Base-by-base conservation (phyloP, 345 rosid genomes). In the Syzygium grande region DNA sequence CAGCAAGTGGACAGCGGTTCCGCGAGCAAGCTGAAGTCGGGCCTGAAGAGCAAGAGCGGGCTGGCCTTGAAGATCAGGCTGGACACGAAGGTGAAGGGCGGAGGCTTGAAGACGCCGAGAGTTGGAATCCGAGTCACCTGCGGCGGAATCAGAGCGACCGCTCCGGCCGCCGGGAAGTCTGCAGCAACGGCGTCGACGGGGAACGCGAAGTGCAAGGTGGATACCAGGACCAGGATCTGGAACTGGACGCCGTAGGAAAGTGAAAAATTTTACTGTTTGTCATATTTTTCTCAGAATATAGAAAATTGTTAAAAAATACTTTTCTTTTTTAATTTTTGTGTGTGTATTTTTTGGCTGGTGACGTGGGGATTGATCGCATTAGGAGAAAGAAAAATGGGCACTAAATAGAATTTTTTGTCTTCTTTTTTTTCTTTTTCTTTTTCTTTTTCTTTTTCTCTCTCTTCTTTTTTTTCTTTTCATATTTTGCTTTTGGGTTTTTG, bases 211-310 rank as follows among this genome's bases (percentile, higher is more conserved):
- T 97, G 99, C 90, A 94, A 95, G 94, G 97, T 94, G 87, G 98
- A 97, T 87, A 87, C 93, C 83, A 93, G 94, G 88, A 79, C 95
- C 90, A 96, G 95, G 96, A 93, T 97, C 92, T 97, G 99, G 99
- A n/a, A 94, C 77, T 91, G 92, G 94, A 91, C 90, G 68, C n/a
- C 91, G 8, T 87, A 87, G 84, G 13, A 19, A 38, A 51, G 51
- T 13, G 13, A 29, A 87, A 87, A 46, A 21, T 83, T 59, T n/a
- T n/a, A n/a, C n/a, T n/a, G n/a, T n/a, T n/a, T n/a, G n/a, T 22
- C 25, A 4, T 34, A 34, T 58, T 34, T 68, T 68, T 19, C 79
- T 68, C 46, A 68, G 79, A 34, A 34, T 68, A 68, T 34, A 4
- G 12, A 34, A 68, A 68, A 73, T 17, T 34, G 25, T 34, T 4